Conservation (phyloP, 345 rosid species). For the Microthlaspi erraticum region DNA sequence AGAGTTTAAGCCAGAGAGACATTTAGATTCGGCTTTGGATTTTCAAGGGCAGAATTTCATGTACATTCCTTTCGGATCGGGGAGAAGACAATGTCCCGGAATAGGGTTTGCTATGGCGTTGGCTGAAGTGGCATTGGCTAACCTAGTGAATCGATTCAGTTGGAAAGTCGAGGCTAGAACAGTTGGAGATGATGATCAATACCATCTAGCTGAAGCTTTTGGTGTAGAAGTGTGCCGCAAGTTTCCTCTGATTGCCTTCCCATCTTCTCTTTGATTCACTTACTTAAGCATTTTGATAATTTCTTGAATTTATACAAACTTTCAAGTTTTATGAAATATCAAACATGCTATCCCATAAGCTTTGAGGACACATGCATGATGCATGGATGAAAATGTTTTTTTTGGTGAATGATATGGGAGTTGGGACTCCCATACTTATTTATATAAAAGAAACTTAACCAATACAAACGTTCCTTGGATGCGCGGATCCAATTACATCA, state of each 20-base stretch:
- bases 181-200: constrained; percentile 2
- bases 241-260: neutral
- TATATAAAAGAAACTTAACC: too few relatives aligned
- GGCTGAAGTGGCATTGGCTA: neutral
- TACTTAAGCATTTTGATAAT: neutral
- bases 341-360: too few relatives aligned
- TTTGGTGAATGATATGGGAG: too few relatives aligned
- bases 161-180: neutral
- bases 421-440: too few relatives aligned
- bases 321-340: too few relatives aligned
- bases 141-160: neutral
- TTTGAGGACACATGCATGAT: too few relatives aligned
- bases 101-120: neutral
- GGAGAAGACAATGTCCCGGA: too few relatives aligned
- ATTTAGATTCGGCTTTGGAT: neutral
- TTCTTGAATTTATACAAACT: too few relatives aligned
- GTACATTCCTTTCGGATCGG: neutral
- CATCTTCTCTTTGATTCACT: neutral
- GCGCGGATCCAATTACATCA: too few relatives aligned
- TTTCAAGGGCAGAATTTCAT: constrained; percentile 11
- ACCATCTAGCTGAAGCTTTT: constrained; percentile 1
- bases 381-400: too few relatives aligned
- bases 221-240: constrained; percentile 18
- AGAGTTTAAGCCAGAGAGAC: constrained; percentile 51
- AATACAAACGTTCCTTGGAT: too few relatives aligned